These are phyloP conservation scores for Austropuccinia psidii DNA, from an alignment of 1,284 basidiomycete species.

Conservation along the genomic window DNA sequence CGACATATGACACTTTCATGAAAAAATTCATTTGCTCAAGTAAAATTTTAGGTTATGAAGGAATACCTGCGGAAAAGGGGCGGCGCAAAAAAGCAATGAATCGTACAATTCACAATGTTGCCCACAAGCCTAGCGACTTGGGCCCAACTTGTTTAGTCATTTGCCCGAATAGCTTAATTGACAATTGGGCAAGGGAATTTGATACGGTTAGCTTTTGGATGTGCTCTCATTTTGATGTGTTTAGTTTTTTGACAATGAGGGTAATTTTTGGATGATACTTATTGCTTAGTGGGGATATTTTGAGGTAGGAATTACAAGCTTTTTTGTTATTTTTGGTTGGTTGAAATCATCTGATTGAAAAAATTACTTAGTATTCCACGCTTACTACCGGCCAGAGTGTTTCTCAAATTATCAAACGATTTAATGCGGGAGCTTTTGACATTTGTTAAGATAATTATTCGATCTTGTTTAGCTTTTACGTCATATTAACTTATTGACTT, in stretches of 20 bases:
- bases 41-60: background rate
- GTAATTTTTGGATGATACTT: background rate
- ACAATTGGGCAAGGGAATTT: slow-evolving; percentile 29
- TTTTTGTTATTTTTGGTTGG: background rate
- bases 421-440: slow-evolving; percentile 30
- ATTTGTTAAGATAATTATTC: slow-evolving; percentile 9
- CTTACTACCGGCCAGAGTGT: background rate
- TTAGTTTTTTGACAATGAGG: background rate
- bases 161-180: slow-evolving; percentile 33
- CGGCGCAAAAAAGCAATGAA: slow-evolving; percentile 20
- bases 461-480: background rate
- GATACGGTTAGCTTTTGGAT: background rate
- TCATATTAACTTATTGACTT: background rate
- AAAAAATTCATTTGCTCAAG: background rate
- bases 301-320: slow-evolving; percentile 2
- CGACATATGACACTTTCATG: background rate
- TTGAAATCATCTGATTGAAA: background rate
- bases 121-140: slow-evolving; percentile 15
- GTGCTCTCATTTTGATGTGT: background rate
- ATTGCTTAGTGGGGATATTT: slow-evolving; percentile 31
- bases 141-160: slow-evolving; percentile 33
- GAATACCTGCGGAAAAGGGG: slow-evolving; percentile 13
- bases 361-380: background rate
- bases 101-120: background rate
- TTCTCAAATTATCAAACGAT: slow-evolving; percentile 18